phyloP scores from a whole-genome alignment of 257 asterid species.

The Plantago elongata region DNA sequence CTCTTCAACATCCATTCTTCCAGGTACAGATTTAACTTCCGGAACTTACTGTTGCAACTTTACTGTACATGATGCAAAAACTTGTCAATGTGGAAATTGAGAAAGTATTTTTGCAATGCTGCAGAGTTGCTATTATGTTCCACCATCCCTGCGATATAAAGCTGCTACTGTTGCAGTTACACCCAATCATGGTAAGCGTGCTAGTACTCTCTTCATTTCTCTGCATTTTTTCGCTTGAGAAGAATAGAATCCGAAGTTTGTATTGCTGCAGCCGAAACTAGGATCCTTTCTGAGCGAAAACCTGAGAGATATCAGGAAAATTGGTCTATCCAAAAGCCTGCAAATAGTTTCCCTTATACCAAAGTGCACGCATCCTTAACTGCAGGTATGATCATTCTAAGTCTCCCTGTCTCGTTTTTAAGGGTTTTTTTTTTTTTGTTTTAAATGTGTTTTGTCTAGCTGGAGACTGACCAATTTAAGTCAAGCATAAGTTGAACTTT shows the following conservation, averaged over 20 bases:
- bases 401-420: background rate
- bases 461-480: too few relatives aligned
- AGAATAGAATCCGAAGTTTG: background rate
- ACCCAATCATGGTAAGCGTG: conserved; percentile 65
- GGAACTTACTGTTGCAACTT: background rate
- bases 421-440: too few relatives aligned
- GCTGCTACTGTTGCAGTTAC: conserved; percentile 50
- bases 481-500: too few relatives aligned
- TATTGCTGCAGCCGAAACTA: conserved; percentile 43
- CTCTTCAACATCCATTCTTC: conserved; percentile 90
- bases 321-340: conserved; percentile 42
- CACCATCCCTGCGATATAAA: conserved; percentile 77
- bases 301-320: conserved; percentile 36
- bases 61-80: background rate
- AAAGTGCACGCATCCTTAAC: conserved; percentile 40
- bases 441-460: too few relatives aligned
- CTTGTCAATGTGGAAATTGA: background rate
- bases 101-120: conserved; percentile 13
- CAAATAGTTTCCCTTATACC: conserved; percentile 36
- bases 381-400: conserved; percentile 36
- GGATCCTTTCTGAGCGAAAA: conserved; percentile 45
- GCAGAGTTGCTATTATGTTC: conserved; percentile 81
- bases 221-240: conserved; percentile 6
- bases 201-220: background rate
- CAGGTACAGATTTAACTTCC: conserved; percentile 45